A percentile compares a stretch with the other conserved stretches of the same genome.
These are phyloP conservation scores for Scheffersomyces stipitis DNA, from an alignment of 805 yeast species.

Conservation along the genomic window DNA sequence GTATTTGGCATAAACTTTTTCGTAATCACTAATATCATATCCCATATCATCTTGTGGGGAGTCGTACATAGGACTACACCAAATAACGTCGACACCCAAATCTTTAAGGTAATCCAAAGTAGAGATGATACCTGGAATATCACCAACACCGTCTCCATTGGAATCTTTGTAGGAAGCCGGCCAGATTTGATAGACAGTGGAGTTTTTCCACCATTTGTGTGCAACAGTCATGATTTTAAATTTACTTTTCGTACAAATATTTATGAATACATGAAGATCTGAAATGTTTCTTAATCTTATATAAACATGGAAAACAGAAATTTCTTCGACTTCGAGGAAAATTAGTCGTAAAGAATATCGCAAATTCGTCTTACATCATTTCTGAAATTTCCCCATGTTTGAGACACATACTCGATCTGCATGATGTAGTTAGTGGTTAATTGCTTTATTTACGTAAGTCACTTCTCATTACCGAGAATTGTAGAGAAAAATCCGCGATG, in stretches of 20 bases:
- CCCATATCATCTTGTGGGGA: constrained; percentile 67
- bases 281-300: background rate
- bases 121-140: constrained; percentile 52
- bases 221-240: constrained; percentile 14
- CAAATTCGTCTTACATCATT: too few species aligned
- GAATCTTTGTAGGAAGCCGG: constrained; percentile 62
- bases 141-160: constrained; percentile 60
- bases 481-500: too few species aligned
- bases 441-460: too few species aligned
- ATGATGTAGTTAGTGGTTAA: too few species aligned
- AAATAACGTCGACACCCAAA: constrained; percentile 51
- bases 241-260: background rate
- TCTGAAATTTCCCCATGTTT: too few species aligned
- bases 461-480: too few species aligned
- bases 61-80: constrained; percentile 60
- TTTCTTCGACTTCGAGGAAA: background rate
- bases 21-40: constrained; percentile 57
- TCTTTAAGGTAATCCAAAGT: constrained; percentile 51
- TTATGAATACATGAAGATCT: background rate
- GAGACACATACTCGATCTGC: too few species aligned
- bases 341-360: too few species aligned
- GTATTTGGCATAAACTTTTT: constrained; percentile 49
- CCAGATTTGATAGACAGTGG: constrained; percentile 57
- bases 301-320: background rate
- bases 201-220: constrained; percentile 55